Evolutionary conservation across 108 stramenopile genomes (phyloP).

Genomic region (Nitzschia sp.): DNA sequence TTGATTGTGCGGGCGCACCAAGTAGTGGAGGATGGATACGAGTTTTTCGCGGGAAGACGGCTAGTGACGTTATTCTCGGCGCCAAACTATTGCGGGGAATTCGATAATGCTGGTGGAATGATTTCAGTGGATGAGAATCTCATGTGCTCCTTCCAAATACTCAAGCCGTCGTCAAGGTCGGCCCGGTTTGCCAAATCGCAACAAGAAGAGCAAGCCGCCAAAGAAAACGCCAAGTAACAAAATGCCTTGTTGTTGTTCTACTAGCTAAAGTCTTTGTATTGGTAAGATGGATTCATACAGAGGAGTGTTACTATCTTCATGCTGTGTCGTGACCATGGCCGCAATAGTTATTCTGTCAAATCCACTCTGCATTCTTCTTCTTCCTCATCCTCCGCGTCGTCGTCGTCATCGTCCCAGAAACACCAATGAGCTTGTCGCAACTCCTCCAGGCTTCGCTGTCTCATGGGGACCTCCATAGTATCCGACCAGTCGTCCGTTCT

Average conservation of each 20-base stretch:
- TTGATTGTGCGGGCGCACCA: slow-evolving; percentile 99
- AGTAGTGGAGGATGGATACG: slow-evolving; percentile 99
- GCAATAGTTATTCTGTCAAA: slow-evolving; percentile 2
- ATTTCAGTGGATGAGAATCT: slow-evolving; percentile 99
- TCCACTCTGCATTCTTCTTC: not conserved
- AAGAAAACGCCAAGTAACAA: not conserved
- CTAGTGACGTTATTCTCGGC: slow-evolving; percentile 98
- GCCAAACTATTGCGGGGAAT: slow-evolving; percentile 99
- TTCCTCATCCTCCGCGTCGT: not conserved
- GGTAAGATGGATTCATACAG: too few species aligned
- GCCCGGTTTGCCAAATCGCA: slow-evolving; percentile 3
- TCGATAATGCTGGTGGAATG: slow-evolving; percentile 99
- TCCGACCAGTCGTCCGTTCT: not conserved
- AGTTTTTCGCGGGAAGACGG: slow-evolving; percentile 98
- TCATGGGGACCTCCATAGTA: too few species aligned
- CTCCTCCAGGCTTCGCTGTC: not conserved
- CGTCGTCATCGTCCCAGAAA: not conserved
- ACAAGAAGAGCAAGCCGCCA: not conserved
- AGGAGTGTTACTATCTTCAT: too few species aligned
- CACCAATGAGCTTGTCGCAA: not conserved
- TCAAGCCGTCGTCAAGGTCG: slow-evolving; percentile 97
- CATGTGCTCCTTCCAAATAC: slow-evolving; percentile 99
- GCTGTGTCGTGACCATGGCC: too few species aligned
- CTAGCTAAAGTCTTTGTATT: too few species aligned
- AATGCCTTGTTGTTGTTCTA: not conserved